Evolutionary conservation across 305 asterid genomes (phyloP).

Genomic region (Rubia tinctorum): DNA sequence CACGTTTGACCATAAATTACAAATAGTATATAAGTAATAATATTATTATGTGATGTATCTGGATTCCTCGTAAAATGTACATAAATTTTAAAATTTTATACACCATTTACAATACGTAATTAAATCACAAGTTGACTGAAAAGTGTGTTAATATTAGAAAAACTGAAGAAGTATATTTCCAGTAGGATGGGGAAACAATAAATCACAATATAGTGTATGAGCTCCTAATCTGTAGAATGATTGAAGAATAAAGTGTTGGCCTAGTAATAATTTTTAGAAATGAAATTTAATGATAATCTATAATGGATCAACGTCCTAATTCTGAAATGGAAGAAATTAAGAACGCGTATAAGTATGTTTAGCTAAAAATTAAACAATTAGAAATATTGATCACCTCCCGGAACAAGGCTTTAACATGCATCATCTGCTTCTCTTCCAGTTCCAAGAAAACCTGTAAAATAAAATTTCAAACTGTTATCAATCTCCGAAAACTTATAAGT

Average conservation of each 20-base stretch:
- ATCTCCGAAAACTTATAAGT: not conserved
- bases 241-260: not conserved
- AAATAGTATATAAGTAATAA: no score
- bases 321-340: slow-evolving; percentile 2
- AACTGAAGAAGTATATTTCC: no score
- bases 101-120: no score
- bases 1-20: no score
- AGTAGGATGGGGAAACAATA: not conserved
- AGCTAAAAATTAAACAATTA: not conserved
- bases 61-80: no score
- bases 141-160: no score
- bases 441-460: slow-evolving; percentile 79
- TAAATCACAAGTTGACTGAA: no score
- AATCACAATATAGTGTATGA: not conserved
- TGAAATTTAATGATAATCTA: not conserved
- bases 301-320: not conserved
- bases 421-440: slow-evolving; percentile 76
- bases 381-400: slow-evolving; percentile 57
- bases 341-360: not conserved
- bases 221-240: not conserved
- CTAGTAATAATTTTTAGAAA: not conserved
- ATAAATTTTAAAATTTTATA: no score
- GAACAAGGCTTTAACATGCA: slow-evolving; percentile 67
- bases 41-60: no score
- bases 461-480: slow-evolving; percentile 20